Evolutionary conservation across 306 rosid species (phyloP), one percentile per base, ranked within the genome.

Genomic region (Ziziphus jujuba): DNA sequence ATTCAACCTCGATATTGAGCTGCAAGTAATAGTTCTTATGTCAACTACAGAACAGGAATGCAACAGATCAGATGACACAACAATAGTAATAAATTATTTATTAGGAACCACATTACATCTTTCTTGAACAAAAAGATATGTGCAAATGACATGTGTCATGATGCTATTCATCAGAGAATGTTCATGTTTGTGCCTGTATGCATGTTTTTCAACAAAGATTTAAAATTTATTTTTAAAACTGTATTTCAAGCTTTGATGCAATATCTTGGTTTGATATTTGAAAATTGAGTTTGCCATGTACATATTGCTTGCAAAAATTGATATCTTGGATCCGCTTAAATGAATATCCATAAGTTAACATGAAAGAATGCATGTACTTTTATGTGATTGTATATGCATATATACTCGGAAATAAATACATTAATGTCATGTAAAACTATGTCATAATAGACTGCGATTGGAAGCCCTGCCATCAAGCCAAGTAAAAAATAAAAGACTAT

Each of bases 1-100:
- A 62, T 0, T 71, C 8, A 69, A 90, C 91, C 82, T 93, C 99
- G 81, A 93, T 85, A 65, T 93, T 93, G 65, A 93, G 76, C 99
- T 93, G 89, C 86, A 75, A 38, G 78, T 61, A 63, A 72, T 66
- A 72, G 61, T 56, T 6, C 22, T 59, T 17, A 56, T 35, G 77
- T 72, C 22, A 50, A 50, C 9, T 5, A 50, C 3, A 50, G 21
- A n/a, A 50, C 6, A 0, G 20, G 8, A 6, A 15, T 50, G 20
- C 7, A 16, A 16, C 3, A 19, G 22, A 50, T 16, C 7, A 50
- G 59, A 59, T 61, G 15, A 59, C 44, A n/a, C 13, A 48, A 67
- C 53, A 47, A 60, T 49, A 61, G 7, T 43, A 25, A 6, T 56
- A 9, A 36, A 28, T 33, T 57, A 71, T 49, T 17, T 36, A 19